Evolutionary conservation across 1,284 basidiomycete species (phyloP).

Genomic region (Melampsora larici-populina): DNA sequence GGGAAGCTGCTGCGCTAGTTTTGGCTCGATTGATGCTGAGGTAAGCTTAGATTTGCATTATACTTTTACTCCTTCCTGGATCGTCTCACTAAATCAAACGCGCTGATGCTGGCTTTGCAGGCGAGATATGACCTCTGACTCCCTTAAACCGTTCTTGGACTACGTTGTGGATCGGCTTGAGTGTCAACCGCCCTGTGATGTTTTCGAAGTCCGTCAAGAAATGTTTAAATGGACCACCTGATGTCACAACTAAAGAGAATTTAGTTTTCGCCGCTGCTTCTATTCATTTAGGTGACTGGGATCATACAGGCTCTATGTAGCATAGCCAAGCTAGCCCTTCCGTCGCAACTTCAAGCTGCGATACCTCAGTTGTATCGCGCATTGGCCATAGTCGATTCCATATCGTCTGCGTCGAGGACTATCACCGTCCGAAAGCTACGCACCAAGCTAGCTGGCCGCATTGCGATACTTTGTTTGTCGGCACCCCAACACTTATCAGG

Average conservation of each 20-base stretch:
- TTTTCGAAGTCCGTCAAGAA: constrained; percentile 6
- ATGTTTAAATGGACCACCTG: neutral
- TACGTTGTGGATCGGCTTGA: constrained; percentile 25
- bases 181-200: neutral
- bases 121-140: constrained; percentile 46
- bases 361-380: constrained; percentile 41
- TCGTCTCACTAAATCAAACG: neutral
- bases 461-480: constrained; percentile 44
- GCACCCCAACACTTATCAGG: neutral
- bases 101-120: constrained; percentile 24
- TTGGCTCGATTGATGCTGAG: constrained; percentile 73
- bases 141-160: constrained; percentile 28
- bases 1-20: constrained; percentile 70
- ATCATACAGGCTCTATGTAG: constrained; percentile 70
- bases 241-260: neutral
- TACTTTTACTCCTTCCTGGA: neutral
- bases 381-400: constrained; percentile 1
- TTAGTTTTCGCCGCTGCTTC: too few species aligned
- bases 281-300: constrained; percentile 62
- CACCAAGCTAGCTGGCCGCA: constrained; percentile 50
- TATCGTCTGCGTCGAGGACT: constrained; percentile 47
- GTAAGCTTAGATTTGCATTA: constrained; percentile 55
- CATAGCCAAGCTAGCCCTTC: constrained; percentile 62
- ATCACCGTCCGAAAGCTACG: constrained; percentile 46
- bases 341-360: constrained; percentile 44